Percentiles rank a stretch among this genome's conserved stretches.
phyloP scores from a whole-genome alignment of 2,329 filamentous ascomycete genomes.

The Aspergillus flavus region DNA sequence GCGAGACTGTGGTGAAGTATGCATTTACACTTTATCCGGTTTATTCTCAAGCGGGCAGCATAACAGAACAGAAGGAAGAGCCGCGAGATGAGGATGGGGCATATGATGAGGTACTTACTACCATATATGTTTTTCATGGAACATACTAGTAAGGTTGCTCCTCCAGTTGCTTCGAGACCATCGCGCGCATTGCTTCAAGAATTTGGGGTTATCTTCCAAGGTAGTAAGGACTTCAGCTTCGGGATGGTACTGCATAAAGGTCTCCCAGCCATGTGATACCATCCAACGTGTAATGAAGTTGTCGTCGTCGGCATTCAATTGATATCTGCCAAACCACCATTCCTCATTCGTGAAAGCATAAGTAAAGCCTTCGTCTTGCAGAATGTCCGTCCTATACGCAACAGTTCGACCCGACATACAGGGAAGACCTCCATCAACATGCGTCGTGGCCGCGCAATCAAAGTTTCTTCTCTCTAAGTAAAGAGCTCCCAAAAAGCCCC shows the following conservation, averaged over 20 bases:
- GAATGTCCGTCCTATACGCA: constrained; percentile 85
- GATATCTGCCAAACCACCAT: constrained; percentile 76
- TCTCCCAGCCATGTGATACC: constrained; percentile 89
- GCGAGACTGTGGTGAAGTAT: background rate
- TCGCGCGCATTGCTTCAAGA: constrained; percentile 87
- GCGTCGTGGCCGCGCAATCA: constrained; percentile 92
- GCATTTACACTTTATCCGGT: background rate
- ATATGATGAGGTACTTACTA: constrained; percentile 63
- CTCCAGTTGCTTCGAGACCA: constrained; percentile 99
- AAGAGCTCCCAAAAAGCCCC: constrained; percentile 86
- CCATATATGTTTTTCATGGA: constrained; percentile 82
- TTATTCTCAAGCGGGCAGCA: background rate
- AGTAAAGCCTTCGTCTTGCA: constrained; percentile 82
- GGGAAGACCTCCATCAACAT: constrained; percentile 92
- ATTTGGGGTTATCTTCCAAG: constrained; percentile 84
- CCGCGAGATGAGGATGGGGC: background rate
- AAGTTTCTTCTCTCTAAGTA: constrained; percentile 96
- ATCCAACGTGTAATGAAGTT: constrained; percentile 98
- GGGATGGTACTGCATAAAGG: constrained; percentile 89
- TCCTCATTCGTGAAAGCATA: constrained; percentile 89
- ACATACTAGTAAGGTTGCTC: constrained; percentile 89
- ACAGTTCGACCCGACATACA: constrained; percentile 95
- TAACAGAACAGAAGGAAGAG: background rate
- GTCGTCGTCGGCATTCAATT: constrained; percentile 94
- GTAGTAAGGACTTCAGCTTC: constrained; percentile 93